Conservation (phyloP, 192 early-diverging fungal species). For the Podila minutissima region DNA sequence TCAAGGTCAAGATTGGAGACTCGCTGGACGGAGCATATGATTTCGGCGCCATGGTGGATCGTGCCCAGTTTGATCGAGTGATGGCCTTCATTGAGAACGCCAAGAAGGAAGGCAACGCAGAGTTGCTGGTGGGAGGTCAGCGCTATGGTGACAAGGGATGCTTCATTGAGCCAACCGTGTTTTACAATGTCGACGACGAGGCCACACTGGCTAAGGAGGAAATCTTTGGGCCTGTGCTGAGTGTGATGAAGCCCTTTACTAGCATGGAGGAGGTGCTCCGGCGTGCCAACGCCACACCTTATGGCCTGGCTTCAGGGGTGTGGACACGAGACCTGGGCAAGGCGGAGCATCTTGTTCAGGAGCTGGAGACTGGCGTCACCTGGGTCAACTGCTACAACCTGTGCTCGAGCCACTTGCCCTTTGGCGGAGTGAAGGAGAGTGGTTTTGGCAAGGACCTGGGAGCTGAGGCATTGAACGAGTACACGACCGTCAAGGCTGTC, state of each 20-base stretch:
- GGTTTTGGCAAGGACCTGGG: slow-evolving; percentile 74
- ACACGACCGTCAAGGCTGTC: slow-evolving; percentile 57
- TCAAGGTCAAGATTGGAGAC: slow-evolving; percentile 73
- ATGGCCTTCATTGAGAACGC: slow-evolving; percentile 71
- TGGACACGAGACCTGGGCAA: slow-evolving; percentile 74
- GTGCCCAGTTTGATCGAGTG: slow-evolving; percentile 68
- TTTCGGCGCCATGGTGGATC: slow-evolving; percentile 79
- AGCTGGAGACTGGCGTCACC: slow-evolving; percentile 37
- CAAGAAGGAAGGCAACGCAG: slow-evolving; percentile 65
- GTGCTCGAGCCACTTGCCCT: slow-evolving; percentile 56
- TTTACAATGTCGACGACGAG: slow-evolving; percentile 66
- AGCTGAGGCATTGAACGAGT: slow-evolving; percentile 62
- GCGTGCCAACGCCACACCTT: slow-evolving; percentile 75
- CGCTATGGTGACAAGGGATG: slow-evolving; percentile 73
- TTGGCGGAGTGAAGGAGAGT: slow-evolving; percentile 79
- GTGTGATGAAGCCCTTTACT: slow-evolving; percentile 74
- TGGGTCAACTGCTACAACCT: slow-evolving; percentile 51
- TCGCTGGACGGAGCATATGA: slow-evolving; percentile 68
- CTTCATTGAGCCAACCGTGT: slow-evolving; percentile 84
- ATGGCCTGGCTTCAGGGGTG: slow-evolving; percentile 80
- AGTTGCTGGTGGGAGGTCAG: slow-evolving; percentile 64
- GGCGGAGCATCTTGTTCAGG: slow-evolving; percentile 60
- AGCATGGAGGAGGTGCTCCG: slow-evolving; percentile 77
- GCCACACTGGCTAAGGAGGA: slow-evolving; percentile 75
- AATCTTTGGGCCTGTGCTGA: slow-evolving; percentile 90